Conservation (phyloP, 176 grass and related monocot genomes). For the Puccinellia tenuiflora region DNA sequence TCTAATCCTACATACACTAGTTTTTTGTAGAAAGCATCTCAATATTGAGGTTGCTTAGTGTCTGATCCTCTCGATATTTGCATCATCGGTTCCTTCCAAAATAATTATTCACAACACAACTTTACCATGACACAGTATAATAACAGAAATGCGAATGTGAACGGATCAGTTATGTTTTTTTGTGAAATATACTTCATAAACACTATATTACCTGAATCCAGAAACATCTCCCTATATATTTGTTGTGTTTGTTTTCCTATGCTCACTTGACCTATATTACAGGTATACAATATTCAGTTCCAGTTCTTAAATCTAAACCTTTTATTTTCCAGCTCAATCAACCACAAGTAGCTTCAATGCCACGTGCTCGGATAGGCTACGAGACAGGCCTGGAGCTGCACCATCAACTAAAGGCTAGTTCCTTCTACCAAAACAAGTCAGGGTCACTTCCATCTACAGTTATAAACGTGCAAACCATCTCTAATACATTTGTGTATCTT, state of each 20-base stretch:
- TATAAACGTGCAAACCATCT: not conserved
- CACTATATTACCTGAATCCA: not conserved
- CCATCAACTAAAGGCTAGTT: conserved; percentile 70
- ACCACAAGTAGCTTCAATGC: conserved; percentile 49
- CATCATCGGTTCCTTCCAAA: not conserved
- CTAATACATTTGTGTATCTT: conserved; percentile 7
- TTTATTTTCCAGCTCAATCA: conserved; percentile 47
- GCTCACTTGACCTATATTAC: not conserved
- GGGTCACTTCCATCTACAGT: not conserved
- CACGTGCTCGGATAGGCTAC: conserved; percentile 43
- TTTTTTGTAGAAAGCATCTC: not conserved
- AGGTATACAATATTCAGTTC: not conserved
- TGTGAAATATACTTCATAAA: not conserved
- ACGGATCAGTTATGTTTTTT: not conserved
- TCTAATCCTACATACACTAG: not conserved
- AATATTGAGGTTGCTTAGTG: not conserved
- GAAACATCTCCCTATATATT: not conserved
- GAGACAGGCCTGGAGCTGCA: conserved; percentile 48
- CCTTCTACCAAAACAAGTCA: not conserved
- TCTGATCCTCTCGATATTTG: not conserved
- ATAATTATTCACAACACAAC: not conserved
- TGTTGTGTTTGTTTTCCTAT: not conserved
- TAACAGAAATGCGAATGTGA: not conserved
- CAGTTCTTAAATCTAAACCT: not conserved
- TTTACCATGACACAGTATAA: not conserved